Percentiles rank a stretch among this genome's conserved stretches.
Evolutionary conservation across 441 rosid genomes (phyloP).

Genomic region (Corymbia calophylla): DNA sequence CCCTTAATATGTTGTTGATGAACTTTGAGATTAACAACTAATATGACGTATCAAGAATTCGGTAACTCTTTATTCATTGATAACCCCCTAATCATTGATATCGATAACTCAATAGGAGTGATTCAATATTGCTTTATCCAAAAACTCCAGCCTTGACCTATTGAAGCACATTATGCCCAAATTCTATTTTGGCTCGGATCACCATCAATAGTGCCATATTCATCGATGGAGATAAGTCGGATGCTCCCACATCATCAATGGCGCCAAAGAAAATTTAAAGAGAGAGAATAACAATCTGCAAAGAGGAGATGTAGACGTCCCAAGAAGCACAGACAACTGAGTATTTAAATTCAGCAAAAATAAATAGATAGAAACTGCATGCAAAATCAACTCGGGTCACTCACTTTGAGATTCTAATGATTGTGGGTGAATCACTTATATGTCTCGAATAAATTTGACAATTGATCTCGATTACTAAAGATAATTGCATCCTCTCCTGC

Average conservation of each 20-base stretch:
- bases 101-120: too few relatives aligned
- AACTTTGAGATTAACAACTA: too few relatives aligned
- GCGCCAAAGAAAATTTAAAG: background rate
- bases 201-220: too few relatives aligned
- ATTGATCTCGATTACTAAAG: background rate
- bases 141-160: too few relatives aligned
- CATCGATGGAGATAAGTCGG: too few relatives aligned
- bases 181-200: too few relatives aligned
- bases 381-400: background rate
- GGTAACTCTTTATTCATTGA: too few relatives aligned
- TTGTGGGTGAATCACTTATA: background rate
- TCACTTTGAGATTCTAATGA: background rate
- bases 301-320: background rate
- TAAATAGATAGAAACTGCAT: background rate
- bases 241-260: background rate
- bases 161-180: too few relatives aligned
- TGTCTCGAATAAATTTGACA: background rate
- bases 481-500: background rate
- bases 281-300: background rate
- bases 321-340: background rate
- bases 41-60: too few relatives aligned
- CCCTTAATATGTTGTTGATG: too few relatives aligned
- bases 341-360: background rate
- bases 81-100: too few relatives aligned
- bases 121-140: too few relatives aligned